Evolutionary conservation across 108 stramenopile genomes (phyloP), one percentile per base, ranked within the genome.

Genomic region (Cyclotella choctawhatcheeana): DNA sequence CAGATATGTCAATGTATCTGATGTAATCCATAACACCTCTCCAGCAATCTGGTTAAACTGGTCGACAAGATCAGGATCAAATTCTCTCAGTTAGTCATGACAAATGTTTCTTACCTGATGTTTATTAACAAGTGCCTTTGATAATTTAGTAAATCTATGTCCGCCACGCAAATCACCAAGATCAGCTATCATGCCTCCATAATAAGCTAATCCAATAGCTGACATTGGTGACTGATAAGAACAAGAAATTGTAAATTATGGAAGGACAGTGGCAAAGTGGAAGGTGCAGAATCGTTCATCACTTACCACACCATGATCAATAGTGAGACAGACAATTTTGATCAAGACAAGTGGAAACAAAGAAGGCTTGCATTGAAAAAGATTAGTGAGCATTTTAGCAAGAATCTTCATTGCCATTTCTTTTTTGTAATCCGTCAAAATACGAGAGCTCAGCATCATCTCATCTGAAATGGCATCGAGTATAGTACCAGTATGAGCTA

Each of bases 181-280:
- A 13, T 33, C n/a, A 4, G 56, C 58, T 34, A 74, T 35, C 30
- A 67, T 56, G 22, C 33, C 30, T 18, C 66, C 66, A 44, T 35
- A 73, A 12, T 27, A 44, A 16, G 35, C 72, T 12, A 73, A 73
- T 12, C n/a, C 72, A 34, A 67, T 5, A 5, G 73, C 40, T 5
- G 66, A 74, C 26, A 67, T 27, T 16, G 66, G 58, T 22, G 40
- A 24, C 66, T 40, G n/a, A 48, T 10, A n/a, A n/a, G 18, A 17
- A n/a, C 4, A 48, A n/a, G n/a, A 48, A 48, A n/a, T 10, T 4
- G 47, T 48, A n/a, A 48, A n/a, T 4, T n/a, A 48, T n/a, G 47
- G 8, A n/a, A 4, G n/a, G 4, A 48, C 17, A 10, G 8, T 10
- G 12, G 37, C 6, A n/a, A 48, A n/a, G 47, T 48, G 47, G 8